Percentiles rank a stretch among this genome's conserved stretches.
Evolutionary conservation across 2,329 filamentous ascomycete species (phyloP).

Genomic region (Myriosclerotinia scirpicola): DNA sequence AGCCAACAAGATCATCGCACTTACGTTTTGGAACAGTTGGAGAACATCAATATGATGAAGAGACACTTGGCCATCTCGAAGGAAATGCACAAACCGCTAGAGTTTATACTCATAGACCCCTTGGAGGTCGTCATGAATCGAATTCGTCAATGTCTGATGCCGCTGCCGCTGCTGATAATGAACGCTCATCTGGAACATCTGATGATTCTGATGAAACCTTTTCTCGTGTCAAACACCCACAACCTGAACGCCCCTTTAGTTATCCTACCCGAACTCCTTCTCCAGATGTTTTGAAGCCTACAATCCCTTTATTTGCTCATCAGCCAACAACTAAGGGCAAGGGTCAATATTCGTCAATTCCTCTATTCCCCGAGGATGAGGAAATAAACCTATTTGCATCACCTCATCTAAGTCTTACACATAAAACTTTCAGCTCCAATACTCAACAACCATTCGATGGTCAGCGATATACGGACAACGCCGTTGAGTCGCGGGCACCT

Average conservation of each 20-base stretch:
- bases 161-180: slow-evolving; percentile 36
- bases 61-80: slow-evolving; percentile 36
- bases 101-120: slow-evolving; percentile 31
- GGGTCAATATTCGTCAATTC: slow-evolving; percentile 33
- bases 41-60: slow-evolving; percentile 32
- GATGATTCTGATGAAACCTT: slow-evolving; percentile 37
- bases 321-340: slow-evolving; percentile 20
- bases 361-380: slow-evolving; percentile 28
- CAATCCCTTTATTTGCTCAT: slow-evolving; percentile 8
- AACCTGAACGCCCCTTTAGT: slow-evolving; percentile 15
- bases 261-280: slow-evolving; percentile 25
- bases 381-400: slow-evolving; percentile 31
- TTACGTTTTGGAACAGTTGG: slow-evolving; percentile 39
- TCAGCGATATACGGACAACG: slow-evolving; percentile 11
- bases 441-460: background rate
- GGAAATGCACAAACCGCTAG: slow-evolving; percentile 28
- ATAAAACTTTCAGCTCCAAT: slow-evolving; percentile 17
- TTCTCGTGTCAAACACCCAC: slow-evolving; percentile 27
- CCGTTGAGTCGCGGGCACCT: slow-evolving; percentile 24
- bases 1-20: slow-evolving; percentile 41
- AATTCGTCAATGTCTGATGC: slow-evolving; percentile 32
- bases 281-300: slow-evolving; percentile 8
- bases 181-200: slow-evolving; percentile 37
- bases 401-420: slow-evolving; percentile 21
- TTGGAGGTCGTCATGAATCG: slow-evolving; percentile 26